Conservation (phyloP, 2,329 filamentous ascomycete species). For the Aphanocladium album region DNA sequence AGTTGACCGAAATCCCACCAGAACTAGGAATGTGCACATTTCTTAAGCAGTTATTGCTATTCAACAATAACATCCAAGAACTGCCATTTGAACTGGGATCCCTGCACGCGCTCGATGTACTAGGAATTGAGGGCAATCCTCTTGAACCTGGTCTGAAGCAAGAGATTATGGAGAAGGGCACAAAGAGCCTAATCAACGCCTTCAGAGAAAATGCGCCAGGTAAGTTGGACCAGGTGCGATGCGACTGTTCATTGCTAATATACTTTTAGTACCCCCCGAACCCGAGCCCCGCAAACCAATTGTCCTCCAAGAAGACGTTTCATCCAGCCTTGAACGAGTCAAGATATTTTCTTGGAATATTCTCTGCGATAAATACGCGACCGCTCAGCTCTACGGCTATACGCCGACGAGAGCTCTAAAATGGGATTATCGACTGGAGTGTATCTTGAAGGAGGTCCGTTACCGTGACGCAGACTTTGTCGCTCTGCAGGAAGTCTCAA, state of each 20-base stretch:
- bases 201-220: constrained; percentile 80
- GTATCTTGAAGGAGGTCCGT: constrained; percentile 78
- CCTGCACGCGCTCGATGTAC: constrained; percentile 78
- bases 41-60: constrained; percentile 76
- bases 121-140: constrained; percentile 91
- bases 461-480: constrained; percentile 81
- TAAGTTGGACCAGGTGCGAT: constrained; percentile 41
- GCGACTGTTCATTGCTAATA: constrained; percentile 18
- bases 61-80: constrained; percentile 81
- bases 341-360: constrained; percentile 93
- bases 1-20: constrained; percentile 72
- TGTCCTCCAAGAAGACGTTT: constrained; percentile 65
- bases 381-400: constrained; percentile 80
- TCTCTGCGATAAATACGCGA: constrained; percentile 89
- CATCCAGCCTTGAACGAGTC: constrained; percentile 60
- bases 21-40: constrained; percentile 98
- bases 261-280: constrained; percentile 62
- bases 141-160: constrained; percentile 71
- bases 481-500: constrained; percentile 89
- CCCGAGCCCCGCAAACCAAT: constrained; percentile 74
- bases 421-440: constrained; percentile 81
- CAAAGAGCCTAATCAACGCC: constrained; percentile 74
- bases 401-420: constrained; percentile 74
- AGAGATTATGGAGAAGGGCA: constrained; percentile 81
- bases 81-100: constrained; percentile 86